Evolutionary conservation across 2,329 filamentous ascomycete species (phyloP).

Genomic region (Zasmidium angulare): DNA sequence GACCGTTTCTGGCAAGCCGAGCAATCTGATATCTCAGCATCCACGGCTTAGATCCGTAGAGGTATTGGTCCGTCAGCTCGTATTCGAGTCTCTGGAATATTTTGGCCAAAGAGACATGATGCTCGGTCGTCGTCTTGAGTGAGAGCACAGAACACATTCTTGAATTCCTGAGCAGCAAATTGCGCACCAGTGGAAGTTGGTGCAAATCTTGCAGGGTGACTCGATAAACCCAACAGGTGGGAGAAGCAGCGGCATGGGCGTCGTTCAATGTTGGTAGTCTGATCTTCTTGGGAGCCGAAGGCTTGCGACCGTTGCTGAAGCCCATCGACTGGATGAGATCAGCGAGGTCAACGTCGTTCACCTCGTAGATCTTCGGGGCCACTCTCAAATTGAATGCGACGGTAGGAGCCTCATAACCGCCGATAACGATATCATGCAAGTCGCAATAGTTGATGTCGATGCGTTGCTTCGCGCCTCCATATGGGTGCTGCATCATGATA

Average conservation of each 20-base stretch:
- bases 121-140: conserved; percentile 19
- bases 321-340: conserved; percentile 6
- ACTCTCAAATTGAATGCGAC: conserved; percentile 40
- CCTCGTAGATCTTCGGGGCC: conserved; percentile 42
- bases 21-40: conserved; percentile 62
- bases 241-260: conserved; percentile 41
- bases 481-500: conserved; percentile 24
- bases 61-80: conserved; percentile 30
- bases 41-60: conserved; percentile 48
- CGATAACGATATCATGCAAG: conserved; percentile 40
- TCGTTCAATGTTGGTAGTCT: conserved; percentile 39
- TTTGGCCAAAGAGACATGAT: conserved; percentile 14
- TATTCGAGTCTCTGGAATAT: conserved; percentile 34
- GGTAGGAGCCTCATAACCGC: conserved; percentile 30
- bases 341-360: conserved; percentile 18
- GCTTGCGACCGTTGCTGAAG: conserved; percentile 15
- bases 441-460: conserved; percentile 47
- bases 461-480: conserved; percentile 27
- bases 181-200: conserved; percentile 22
- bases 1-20: conserved; percentile 62
- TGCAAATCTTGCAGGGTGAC: conserved; percentile 26
- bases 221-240: conserved; percentile 54
- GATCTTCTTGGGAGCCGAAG: conserved; percentile 25
- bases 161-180: conserved; percentile 24
- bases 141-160: conserved; percentile 36